phyloP scores from a whole-genome alignment of 495 filamentous ascomycete genomes.

The Podospora australis region DNA sequence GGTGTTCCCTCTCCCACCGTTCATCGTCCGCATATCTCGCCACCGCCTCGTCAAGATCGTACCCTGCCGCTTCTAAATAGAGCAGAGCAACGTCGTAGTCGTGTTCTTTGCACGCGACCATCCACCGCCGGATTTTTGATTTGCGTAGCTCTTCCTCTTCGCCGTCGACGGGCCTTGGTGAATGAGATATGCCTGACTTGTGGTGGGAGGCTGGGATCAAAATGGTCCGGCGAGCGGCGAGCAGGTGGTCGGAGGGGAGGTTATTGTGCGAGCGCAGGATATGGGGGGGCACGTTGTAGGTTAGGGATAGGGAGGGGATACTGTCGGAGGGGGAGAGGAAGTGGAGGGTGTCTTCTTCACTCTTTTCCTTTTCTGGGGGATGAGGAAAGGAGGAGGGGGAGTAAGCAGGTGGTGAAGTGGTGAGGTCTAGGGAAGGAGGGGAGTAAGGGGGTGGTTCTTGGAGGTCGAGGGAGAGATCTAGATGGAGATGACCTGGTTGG shows the following conservation, averaged over 20 bases:
- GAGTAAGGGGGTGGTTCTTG: slow-evolving; percentile 16
- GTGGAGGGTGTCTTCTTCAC: slow-evolving; percentile 55
- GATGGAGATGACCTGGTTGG: slow-evolving; percentile 8
- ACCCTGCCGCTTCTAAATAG: slow-evolving; percentile 60
- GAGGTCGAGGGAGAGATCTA: neutral
- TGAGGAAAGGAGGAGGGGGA: slow-evolving; percentile 14
- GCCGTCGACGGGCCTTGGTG: slow-evolving; percentile 57
- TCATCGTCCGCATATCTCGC: slow-evolving; percentile 59
- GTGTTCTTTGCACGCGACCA: slow-evolving; percentile 62
- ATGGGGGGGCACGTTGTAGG: slow-evolving; percentile 54
- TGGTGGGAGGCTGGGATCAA: slow-evolving; percentile 60
- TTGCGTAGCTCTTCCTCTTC: slow-evolving; percentile 63
- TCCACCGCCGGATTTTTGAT: slow-evolving; percentile 59
- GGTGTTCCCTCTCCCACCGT: slow-evolving; percentile 63
- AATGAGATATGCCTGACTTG: slow-evolving; percentile 26
- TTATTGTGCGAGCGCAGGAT: slow-evolving; percentile 55
- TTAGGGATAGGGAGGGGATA: slow-evolving; percentile 52
- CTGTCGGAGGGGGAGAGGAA: slow-evolving; percentile 53
- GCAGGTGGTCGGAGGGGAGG: slow-evolving; percentile 56
- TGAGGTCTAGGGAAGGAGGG: slow-evolving; percentile 26
- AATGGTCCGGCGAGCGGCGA: slow-evolving; percentile 57
- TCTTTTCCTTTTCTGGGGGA: neutral
- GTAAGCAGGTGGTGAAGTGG: slow-evolving; percentile 33
- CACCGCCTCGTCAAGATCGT: slow-evolving; percentile 56
- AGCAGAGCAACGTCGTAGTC: slow-evolving; percentile 69